Evolutionary conservation across 768 basidiomycete species (phyloP), one percentile per base, ranked within the genome.

Genomic region (Boletellus ananiceps): DNA sequence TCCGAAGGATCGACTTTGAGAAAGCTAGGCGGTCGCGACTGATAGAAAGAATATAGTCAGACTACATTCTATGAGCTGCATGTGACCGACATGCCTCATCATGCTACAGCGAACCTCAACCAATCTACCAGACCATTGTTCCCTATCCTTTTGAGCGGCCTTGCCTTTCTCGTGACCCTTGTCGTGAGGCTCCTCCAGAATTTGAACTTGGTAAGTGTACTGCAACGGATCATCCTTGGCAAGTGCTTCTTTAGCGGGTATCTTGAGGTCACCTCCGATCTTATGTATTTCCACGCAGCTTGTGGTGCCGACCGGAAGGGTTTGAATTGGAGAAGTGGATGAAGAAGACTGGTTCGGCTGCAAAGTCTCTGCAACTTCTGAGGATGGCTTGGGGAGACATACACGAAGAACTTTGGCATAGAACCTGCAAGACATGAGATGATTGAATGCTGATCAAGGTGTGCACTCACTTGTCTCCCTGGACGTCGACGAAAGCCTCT

Each of bases 21-120:
- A 98, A 98, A 16, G 92, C 84, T 16, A 95, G 76, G 45, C 94
- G 88, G 67, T 99, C 96, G 52, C 96, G 93, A 61, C 94, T 97
- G 51, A 33, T 16, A 46, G 16, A 47, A 49, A 39, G 25, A 44
- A 29, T 34, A 36, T 13, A 33, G 51, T 40, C 29, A 51, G 49
- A 27, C 40, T 32, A 33, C 32, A 42, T 32, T 40, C 29, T 46
- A 41, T 35, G 42, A 39, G 40, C 16, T 14, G 21, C 36, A 46
- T 32, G 51, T 49, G 13, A 36, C 49, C n/a, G 19, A 68, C 78
- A 46, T 58, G 88, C 93, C 88, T 90, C 79, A 96, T 86, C 58
- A 77, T 77, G 46, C 76, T 74, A 54, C 84, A 88, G 47, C 82
- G 81, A 15, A 95, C 89, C 64, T 95, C 91, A 72, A 92, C 84